These are phyloP conservation scores for Yamadazyma conglobata DNA, from an alignment of 1,139 yeast genomes.

Conservation along the genomic window DNA sequence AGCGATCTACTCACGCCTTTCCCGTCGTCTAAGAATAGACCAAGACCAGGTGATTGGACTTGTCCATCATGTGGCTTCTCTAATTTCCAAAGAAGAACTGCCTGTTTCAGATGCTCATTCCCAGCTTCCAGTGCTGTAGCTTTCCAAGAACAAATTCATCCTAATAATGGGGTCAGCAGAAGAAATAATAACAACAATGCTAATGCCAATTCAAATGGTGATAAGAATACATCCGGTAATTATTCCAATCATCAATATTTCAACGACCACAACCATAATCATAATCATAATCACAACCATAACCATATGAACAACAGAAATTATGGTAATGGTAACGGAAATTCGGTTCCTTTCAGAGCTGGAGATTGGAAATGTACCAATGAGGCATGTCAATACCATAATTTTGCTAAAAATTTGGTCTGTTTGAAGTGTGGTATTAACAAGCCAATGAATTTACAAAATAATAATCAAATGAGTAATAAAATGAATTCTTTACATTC, in stretches of 20 bases:
- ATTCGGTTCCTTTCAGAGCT: constrained; percentile 80
- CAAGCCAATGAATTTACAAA: constrained; percentile 45
- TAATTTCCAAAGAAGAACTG: constrained; percentile 90
- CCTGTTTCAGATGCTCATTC: constrained; percentile 89
- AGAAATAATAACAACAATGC: constrained; percentile 2
- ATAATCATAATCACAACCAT: constrained; percentile 8
- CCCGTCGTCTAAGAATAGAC: constrained; percentile 85
- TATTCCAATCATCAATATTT: constrained; percentile 11
- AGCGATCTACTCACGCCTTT: constrained; percentile 77
- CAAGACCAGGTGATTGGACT: constrained; percentile 97
- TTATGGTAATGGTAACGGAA: constrained; percentile 10
- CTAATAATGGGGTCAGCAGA: constrained; percentile 10
- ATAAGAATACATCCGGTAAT: constrained; percentile 9
- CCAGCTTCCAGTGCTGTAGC: constrained; percentile 76
- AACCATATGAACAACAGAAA: constrained; percentile 17
- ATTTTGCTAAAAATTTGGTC: constrained; percentile 85
- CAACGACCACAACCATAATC: constrained; percentile 14
- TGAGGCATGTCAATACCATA: constrained; percentile 81
- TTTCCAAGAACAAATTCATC: constrained; percentile 47
- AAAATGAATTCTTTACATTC: constrained; percentile 24
- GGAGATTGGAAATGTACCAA: constrained; percentile 94
- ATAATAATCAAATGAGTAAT: constrained; percentile 11
- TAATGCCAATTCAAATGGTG: constrained; percentile 6
- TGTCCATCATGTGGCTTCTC: constrained; percentile 96
- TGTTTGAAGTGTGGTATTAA: constrained; percentile 88